These are phyloP conservation scores for Teunomyces gatunensis DNA, from an alignment of 805 yeast species.

Conservation along the genomic window DNA sequence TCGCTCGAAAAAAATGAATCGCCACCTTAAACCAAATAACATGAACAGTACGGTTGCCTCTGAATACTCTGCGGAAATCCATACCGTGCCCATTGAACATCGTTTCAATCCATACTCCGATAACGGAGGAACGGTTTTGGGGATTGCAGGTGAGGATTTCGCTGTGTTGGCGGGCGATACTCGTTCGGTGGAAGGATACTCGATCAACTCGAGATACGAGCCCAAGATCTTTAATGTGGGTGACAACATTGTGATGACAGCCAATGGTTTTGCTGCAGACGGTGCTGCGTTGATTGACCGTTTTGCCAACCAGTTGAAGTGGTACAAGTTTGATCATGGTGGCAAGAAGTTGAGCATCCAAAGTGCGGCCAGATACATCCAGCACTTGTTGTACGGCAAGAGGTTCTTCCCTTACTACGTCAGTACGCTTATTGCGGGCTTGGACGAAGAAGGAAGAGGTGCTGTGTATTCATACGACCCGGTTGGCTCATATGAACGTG, in stretches of 20 bases:
- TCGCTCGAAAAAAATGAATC: background rate
- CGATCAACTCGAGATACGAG: constrained; percentile 88
- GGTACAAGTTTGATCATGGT: constrained; percentile 88
- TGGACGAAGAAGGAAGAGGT: constrained; percentile 89
- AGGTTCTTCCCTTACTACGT: constrained; percentile 97
- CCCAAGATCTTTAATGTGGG: constrained; percentile 89
- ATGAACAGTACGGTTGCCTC: constrained; percentile 54
- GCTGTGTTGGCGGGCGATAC: constrained; percentile 98
- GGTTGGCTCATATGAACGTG: constrained; percentile 96
- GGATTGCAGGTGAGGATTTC: constrained; percentile 96
- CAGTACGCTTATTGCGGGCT: constrained; percentile 90
- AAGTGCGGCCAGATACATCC: constrained; percentile 87
- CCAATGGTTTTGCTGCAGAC: constrained; percentile 97
- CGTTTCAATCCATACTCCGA: constrained; percentile 90
- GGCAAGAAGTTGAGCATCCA: constrained; percentile 64
- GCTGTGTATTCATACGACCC: constrained; percentile 96
- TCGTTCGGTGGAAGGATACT: constrained; percentile 92
- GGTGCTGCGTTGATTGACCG: constrained; percentile 79
- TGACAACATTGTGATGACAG: constrained; percentile 81
- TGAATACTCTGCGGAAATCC: constrained; percentile 54
- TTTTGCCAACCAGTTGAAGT: constrained; percentile 67
- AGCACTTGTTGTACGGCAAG: constrained; percentile 86
- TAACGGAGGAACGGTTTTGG: constrained; percentile 95
- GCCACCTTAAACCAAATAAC: constrained; percentile 1
- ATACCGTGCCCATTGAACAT: constrained; percentile 75